Percentiles rank a stretch among this genome's conserved stretches.
These are phyloP conservation scores for Hsuehochloa calcarea DNA, from an alignment of 176 grass and related monocot species.

Conservation along the genomic window DNA sequence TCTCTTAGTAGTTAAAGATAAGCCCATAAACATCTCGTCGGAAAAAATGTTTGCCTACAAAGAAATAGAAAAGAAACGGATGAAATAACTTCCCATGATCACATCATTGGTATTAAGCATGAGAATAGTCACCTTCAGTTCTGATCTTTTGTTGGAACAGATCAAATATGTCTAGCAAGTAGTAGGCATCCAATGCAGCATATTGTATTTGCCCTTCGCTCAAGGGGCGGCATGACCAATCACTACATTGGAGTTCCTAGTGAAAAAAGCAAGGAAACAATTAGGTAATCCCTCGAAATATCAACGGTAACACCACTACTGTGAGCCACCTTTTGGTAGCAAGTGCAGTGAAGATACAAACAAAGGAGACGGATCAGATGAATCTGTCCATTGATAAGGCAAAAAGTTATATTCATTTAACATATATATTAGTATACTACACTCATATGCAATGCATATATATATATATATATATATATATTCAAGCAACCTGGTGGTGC, in stretches of 20 bases:
- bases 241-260: slow-evolving; percentile 98
- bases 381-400: background rate
- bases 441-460: background rate
- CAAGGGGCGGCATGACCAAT: slow-evolving; percentile 85
- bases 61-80: background rate
- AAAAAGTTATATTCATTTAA: background rate
- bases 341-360: background rate
- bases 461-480: background rate
- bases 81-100: background rate
- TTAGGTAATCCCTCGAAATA: slow-evolving; percentile 10
- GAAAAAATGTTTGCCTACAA: background rate
- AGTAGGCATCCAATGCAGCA: slow-evolving; percentile 97
- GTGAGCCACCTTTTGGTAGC: background rate
- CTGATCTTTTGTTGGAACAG: slow-evolving; percentile 54
- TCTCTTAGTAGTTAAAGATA: background rate
- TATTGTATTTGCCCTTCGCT: slow-evolving; percentile 87
- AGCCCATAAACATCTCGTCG: background rate
- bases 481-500: background rate
- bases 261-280: slow-evolving; percentile 1
- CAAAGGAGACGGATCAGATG: slow-evolving; percentile 12
- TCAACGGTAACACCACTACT: background rate
- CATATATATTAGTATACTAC: background rate
- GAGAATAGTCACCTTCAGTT: slow-evolving; percentile 51
- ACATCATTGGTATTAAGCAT: background rate
- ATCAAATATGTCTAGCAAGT: slow-evolving; percentile 84